A percentile compares a stretch with the other conserved stretches of the same genome.
Conservation (phyloP, 2,329 filamentous ascomycete species). For the Ophiocordyceps camponoti-saundersi region DNA sequence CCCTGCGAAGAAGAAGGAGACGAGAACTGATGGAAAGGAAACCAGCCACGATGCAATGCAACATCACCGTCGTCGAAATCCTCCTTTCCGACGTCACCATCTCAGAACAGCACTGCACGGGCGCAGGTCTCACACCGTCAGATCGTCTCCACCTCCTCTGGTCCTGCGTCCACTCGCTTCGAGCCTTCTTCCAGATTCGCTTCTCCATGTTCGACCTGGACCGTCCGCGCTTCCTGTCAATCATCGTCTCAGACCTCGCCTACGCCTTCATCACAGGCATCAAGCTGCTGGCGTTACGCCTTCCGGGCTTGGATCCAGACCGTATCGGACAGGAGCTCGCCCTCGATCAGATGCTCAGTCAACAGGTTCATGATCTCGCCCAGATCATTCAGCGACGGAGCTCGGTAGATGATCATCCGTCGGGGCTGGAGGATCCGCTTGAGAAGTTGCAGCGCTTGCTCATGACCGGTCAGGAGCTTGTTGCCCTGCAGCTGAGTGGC, state of each 20-base stretch:
- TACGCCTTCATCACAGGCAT: conserved; percentile 28
- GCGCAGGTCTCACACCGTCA: conserved; percentile 14
- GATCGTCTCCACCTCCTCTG: conserved; percentile 29
- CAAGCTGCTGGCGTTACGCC: conserved; percentile 25
- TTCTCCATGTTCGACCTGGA: conserved; percentile 14
- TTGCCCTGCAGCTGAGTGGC: conserved; percentile 12
- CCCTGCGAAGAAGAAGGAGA: neutral
- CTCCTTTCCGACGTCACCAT: conserved; percentile 29
- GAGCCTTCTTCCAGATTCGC: conserved; percentile 21
- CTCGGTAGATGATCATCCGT: conserved; percentile 2
- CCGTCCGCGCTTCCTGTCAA: conserved; percentile 22
- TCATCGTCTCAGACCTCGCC: conserved; percentile 28
- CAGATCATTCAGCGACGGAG: conserved; percentile 12
- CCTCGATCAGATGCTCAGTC: conserved; percentile 10
- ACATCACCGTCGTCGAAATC: conserved; percentile 26
- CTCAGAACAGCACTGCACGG: conserved; percentile 17
- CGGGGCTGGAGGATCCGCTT: conserved; percentile 12
- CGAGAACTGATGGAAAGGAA: neutral
- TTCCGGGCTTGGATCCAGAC: conserved; percentile 27
- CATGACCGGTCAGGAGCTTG: conserved; percentile 12
- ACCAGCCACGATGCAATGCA: conserved; percentile 22
- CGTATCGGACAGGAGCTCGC: conserved; percentile 18
- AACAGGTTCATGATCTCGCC: conserved; percentile 13
- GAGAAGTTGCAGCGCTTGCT: conserved; percentile 15
- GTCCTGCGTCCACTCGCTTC: conserved; percentile 22